Evolutionary conservation across 139 green algal species (phyloP), one percentile per base, ranked within the genome.

Genomic region (Raphidocelis subcapitata): DNA sequence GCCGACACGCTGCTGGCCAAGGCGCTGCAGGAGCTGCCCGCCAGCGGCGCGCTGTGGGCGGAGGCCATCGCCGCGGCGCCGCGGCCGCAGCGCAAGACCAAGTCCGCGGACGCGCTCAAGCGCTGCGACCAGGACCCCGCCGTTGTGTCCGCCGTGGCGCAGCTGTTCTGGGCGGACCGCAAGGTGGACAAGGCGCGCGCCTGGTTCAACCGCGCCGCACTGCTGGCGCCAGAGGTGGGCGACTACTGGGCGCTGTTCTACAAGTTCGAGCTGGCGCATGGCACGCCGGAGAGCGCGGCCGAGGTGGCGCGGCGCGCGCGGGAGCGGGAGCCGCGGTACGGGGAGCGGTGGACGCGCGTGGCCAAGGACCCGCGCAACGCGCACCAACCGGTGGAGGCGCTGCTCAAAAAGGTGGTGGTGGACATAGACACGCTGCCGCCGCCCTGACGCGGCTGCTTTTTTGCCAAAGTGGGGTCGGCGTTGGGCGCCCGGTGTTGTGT

Each of bases 21-120:
- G 79, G 93, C 86, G 35, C 82, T 99, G 66, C 87, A 94, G 85
- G 85, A 90, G 55, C 16, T 98, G 92, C 94, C 96, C 32, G 87
- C 82, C 21, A 91, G 75, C 69, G 96, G 96, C 0, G 35, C 84
- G 29, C 85, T 99, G 75, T 95, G 91, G 90, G 91, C 93, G 4
- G 93, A 98, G 77, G 76, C 84, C 12, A 90, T 99, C 35, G 54
- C 62, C 44, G 91, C 95, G 86, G 93, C 93, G 54, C 92, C 96
- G 3, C 83, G 95, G 2, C 90, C 94, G 54, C 83, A 92, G 72
- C 85, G 94, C 20, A 91, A 92, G 65, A 76, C 74, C 55, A 88
- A 93, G 72, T 86, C 80, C 55, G 91, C 94, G 26, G 96, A 99
- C 67, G 96, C 94, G 24, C 84, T 99, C 5, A 97, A 97, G 80